Evolutionary conservation across 805 yeast species (phyloP), one percentile per base, ranked within the genome.

Genomic region (Torulaspora microellipsoides): DNA sequence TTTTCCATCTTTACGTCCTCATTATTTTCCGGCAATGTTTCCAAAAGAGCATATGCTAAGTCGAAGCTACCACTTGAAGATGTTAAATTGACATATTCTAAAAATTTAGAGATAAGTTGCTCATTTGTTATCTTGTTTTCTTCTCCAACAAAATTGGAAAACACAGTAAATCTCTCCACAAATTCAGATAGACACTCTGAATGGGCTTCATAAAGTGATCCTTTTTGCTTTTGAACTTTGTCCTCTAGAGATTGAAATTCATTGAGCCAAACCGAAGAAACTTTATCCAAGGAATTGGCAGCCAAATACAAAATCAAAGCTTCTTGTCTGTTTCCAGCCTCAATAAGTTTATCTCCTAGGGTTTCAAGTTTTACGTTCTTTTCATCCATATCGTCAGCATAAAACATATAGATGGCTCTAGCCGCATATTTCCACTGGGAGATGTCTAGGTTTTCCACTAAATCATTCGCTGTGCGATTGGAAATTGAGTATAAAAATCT

Each of bases 31-130:
- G 98, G 95, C 56, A 93, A 71, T 47, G 83, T 71, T 35, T 72
- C 70, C 59, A 91, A 73, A 52, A 85, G 78, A 52, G 74, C 77
- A 45, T 71, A 75, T 1, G 98, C 97, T 52, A 91, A 69, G 8
- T 83, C 95, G 54, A 87, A 81, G 51, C 85, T 80, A 23, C 97
- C 98, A 58, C 75, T 80, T 23, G 88, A 80, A 3, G 95, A 83
- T 44, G 89, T 80, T 47, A 84, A 70, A 52, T 78, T 81, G 36
- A 95, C 81, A 64, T 85, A 93, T 65, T 93, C 98, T 51, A 87
- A 72, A 48, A 86, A 79, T 2, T 83, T 81, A 31, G 69, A 47
- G 40, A 70, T 58, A 28, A 71, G 51, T 49, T 61, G 51, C 50
- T 67, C 64, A 38, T 61, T 65, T 2, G 56, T 51, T 23, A 62